Base-by-base conservation (phyloP, 306 rosid species). In the Cucumis melo region DNA sequence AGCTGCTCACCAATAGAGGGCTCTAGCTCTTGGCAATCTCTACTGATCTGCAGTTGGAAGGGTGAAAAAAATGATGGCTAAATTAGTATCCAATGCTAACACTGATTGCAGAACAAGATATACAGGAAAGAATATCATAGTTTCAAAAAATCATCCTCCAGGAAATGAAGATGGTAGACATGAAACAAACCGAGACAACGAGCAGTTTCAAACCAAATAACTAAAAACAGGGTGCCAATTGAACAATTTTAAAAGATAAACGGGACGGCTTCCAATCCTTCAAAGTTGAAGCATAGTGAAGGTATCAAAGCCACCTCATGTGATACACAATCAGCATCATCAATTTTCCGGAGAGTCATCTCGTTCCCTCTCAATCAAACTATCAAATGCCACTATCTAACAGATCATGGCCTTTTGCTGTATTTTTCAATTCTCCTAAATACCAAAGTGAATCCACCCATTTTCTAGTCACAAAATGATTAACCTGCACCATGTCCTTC, bases 21-120 rank as follows among this genome's bases (percentile, higher is more conserved):
- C 78, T 95, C 99, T 70, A 95, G 86, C 90, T 95, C 99, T 83
- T 95, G 99, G 78, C 99, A 95, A 83, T 95, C 99, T 90, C 99
- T 95, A 82, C 99, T 95, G 83, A 95, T 95, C 99, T 95, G 96
- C 92, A 86, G 74, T 57, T 63, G 73, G 24, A 85, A n/a, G 77
- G 78, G 15, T 50, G 63, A 23, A 10, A 60, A 61, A 42, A 24
- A 20, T 76, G 67, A 21, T 23, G 71, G 57, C 55, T 53, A 50
- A 65, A 20, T 78, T 32, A 23, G 32, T 21, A 51, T 17, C 23
- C 61, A 21, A 41, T 70, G 51, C 19, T 79, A 70, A 13, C 67
- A 38, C 65, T 20, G 27, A 56, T 15, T 75, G 41, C 41, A 38
- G 67, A 75, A 59, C 78, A 23, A 6, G 79, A 12, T 42, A 59